Percentiles rank a stretch among this genome's conserved stretches.
Evolutionary conservation across 495 filamentous ascomycete genomes (phyloP).

Genomic region (Penicillium verhagenii): DNA sequence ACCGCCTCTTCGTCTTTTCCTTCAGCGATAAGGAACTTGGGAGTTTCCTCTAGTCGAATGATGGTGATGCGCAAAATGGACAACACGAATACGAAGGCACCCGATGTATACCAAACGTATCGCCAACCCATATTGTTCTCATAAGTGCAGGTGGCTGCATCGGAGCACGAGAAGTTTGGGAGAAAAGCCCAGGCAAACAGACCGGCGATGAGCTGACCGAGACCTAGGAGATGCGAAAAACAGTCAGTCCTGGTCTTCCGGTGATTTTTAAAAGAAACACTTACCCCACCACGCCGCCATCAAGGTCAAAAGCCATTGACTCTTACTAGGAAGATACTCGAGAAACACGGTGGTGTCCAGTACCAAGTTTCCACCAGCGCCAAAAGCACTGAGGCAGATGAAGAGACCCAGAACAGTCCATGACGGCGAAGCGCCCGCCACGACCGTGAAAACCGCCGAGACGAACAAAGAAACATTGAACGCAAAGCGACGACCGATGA

Average conservation of each 20-base stretch:
- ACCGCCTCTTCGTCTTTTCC: conserved; percentile 64
- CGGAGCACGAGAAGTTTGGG: conserved; percentile 12
- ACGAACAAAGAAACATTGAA: conserved; percentile 54
- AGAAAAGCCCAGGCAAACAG: conserved; percentile 46
- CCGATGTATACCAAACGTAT: conserved; percentile 57
- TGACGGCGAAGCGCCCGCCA: conserved; percentile 48
- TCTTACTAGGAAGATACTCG: conserved; percentile 47
- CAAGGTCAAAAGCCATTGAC: conserved; percentile 48
- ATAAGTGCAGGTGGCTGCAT: conserved; percentile 39
- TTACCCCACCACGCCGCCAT: conserved; percentile 53
- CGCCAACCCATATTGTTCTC: conserved; percentile 55
- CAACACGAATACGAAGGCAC: conserved; percentile 65
- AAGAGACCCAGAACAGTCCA: conserved; percentile 51
- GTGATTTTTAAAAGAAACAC: background rate
- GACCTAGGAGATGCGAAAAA: conserved; percentile 4
- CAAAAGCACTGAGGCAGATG: conserved; percentile 45
- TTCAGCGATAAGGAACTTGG: conserved; percentile 66
- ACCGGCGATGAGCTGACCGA: conserved; percentile 33
- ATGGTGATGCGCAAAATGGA: conserved; percentile 64
- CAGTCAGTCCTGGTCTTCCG: background rate
- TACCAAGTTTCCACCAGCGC: conserved; percentile 65
- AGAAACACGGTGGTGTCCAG: conserved; percentile 64
- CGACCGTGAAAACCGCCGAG: conserved; percentile 47
- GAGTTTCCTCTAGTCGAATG: conserved; percentile 66
- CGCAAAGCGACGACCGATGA: conserved; percentile 53